Conservation (phyloP, 2,329 filamentous ascomycete species). For the Fusarium sp. region DNA sequence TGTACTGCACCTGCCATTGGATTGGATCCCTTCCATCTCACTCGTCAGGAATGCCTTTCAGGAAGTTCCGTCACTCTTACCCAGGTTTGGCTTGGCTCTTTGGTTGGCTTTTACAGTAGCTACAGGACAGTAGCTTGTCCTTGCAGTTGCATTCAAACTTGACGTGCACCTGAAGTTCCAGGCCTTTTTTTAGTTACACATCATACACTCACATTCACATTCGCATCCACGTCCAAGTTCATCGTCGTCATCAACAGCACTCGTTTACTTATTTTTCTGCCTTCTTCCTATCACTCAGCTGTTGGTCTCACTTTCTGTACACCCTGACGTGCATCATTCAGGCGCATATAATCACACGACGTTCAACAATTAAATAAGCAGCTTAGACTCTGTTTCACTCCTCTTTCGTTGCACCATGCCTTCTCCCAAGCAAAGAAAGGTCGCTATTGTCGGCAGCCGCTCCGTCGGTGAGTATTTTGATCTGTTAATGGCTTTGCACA, state of each 20-base stretch:
- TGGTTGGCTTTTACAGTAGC: background rate
- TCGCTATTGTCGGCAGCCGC: conserved; percentile 94
- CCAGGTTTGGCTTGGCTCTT: background rate
- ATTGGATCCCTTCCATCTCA: background rate
- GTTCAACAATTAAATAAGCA: conserved; percentile 19
- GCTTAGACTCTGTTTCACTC: conserved; percentile 25
- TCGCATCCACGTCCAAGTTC: background rate
- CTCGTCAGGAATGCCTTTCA: conserved; percentile 1
- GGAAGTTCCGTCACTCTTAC: conserved; percentile 10
- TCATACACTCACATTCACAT: conserved; percentile 19
- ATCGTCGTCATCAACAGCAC: conserved; percentile 27
- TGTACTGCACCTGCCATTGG: background rate
- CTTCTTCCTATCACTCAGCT: conserved; percentile 5
- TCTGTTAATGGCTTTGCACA: background rate
- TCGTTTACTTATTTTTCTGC: conserved; percentile 10
- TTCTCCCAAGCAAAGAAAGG: conserved; percentile 87
- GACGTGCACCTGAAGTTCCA: conserved; percentile 34
- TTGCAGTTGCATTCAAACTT: conserved; percentile 21
- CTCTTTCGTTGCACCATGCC: conserved; percentile 39
- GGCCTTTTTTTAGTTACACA: conserved; percentile 31
- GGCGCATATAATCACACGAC: background rate
- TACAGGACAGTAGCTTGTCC: background rate
- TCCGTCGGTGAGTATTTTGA: conserved; percentile 71
- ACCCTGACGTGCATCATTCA: conserved; percentile 2
- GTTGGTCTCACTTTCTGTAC: conserved; percentile 24